Percentiles rank a stretch among this genome's conserved stretches.
phyloP scores from a whole-genome alignment of 768 basidiomycete species.

The Lactarius hengduanensis region DNA sequence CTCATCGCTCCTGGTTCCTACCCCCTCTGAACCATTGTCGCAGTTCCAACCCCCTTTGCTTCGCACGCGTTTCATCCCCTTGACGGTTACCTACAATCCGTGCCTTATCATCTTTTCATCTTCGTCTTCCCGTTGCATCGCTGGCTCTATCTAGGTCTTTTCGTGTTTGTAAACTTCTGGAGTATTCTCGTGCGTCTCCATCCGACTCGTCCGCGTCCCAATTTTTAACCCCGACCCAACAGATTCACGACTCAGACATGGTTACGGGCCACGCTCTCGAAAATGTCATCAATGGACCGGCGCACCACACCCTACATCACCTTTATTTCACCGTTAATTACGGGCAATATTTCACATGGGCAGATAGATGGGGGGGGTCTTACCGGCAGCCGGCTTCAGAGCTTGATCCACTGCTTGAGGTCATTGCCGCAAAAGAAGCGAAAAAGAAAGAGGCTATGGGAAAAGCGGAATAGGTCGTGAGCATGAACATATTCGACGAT shows the following conservation, averaged over 20 bases:
- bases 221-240: conserved; percentile 6
- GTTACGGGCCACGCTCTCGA: conserved; percentile 88
- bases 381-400: conserved; percentile 84
- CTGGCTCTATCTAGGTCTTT: conserved; percentile 76
- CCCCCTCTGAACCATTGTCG: background rate
- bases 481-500: background rate
- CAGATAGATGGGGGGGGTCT: conserved; percentile 77
- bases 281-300: conserved; percentile 93
- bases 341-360: conserved; percentile 97
- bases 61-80: conserved; percentile 97
- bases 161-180: conserved; percentile 94
- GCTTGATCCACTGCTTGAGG: conserved; percentile 83
- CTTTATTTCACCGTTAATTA: conserved; percentile 97
- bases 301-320: conserved; percentile 96
- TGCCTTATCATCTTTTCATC: conserved; percentile 93
- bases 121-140: conserved; percentile 91
- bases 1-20: background rate
- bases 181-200: conserved; percentile 73
- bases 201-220: background rate
- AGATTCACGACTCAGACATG: conserved; percentile 99
- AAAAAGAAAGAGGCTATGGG: conserved; percentile 21
- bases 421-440: conserved; percentile 37
- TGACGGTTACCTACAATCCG: conserved; percentile 90
- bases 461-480: conserved; percentile 18
- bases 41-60: conserved; percentile 96